Evolutionary conservation across 306 rosid species (phyloP).

Genomic region (Cicer bijugum): DNA sequence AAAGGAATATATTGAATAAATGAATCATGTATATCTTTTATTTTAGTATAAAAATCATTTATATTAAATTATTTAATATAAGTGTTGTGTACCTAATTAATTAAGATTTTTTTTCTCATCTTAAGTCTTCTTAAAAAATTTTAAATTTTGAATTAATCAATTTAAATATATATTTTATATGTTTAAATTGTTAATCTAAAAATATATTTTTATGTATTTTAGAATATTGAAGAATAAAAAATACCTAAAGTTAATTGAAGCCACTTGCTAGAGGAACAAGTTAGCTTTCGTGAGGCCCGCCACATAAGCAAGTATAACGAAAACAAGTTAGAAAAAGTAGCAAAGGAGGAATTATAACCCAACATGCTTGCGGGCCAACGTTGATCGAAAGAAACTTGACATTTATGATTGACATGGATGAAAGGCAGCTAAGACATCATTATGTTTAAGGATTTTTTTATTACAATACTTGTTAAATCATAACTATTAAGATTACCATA

Average conservation of each 20-base stretch:
- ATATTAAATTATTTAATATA: too few relatives aligned
- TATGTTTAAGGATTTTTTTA: conserved; percentile 44
- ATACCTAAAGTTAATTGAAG: conserved; percentile 41
- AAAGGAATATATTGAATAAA: too few relatives aligned
- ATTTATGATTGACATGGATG: conserved; percentile 69
- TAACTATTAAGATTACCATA: conserved; percentile 35
- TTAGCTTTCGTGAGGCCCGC: conserved; percentile 65
- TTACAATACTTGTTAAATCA: conserved; percentile 52
- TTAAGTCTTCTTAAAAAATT: too few relatives aligned
- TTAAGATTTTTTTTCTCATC: too few relatives aligned
- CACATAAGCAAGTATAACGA: conserved; percentile 48
- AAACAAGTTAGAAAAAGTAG: conserved; percentile 57
- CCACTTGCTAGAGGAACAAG: conserved; percentile 49
- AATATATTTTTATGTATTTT: too few relatives aligned
- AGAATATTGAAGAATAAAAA: too few relatives aligned
- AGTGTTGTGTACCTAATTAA: too few relatives aligned
- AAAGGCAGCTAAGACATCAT: conserved; percentile 51
- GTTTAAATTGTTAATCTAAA: too few relatives aligned
- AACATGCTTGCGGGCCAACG: conserved; percentile 67
- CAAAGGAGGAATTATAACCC: conserved; percentile 48
- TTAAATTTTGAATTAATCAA: too few relatives aligned
- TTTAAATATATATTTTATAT: too few relatives aligned
- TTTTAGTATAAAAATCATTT: too few relatives aligned
- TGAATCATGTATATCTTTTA: too few relatives aligned
- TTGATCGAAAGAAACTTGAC: conserved; percentile 63